These are phyloP conservation scores for Rhododendron kiyosumense DNA, from an alignment of 148 eudicot species.

Conservation along the genomic window DNA sequence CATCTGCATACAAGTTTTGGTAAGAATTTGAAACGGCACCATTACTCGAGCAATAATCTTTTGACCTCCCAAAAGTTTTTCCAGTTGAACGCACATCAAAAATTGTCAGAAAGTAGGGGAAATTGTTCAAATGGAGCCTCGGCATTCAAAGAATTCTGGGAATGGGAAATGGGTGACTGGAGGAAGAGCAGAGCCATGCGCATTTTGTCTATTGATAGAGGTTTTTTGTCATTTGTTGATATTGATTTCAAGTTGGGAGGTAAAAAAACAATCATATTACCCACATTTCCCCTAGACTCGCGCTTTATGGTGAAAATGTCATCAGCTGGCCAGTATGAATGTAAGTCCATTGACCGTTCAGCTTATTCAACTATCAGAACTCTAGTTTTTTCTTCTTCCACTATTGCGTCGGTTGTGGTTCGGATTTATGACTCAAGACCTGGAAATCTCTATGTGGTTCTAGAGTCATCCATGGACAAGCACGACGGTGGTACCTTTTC, in stretches of 20 bases:
- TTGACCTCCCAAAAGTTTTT: constrained; percentile 17
- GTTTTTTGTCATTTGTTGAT: constrained; percentile 73
- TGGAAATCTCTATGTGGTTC: constrained; percentile 40
- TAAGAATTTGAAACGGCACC: constrained; percentile 78
- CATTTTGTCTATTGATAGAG: constrained; percentile 79
- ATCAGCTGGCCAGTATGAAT: constrained; percentile 31
- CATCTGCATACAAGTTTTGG: constrained; percentile 81
- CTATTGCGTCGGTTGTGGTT: constrained; percentile 64
- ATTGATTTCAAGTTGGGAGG: constrained; percentile 49
- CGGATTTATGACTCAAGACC: constrained; percentile 61
- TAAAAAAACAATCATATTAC: constrained; percentile 53
- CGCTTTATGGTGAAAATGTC: constrained; percentile 48
- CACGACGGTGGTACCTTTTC: constrained; percentile 24
- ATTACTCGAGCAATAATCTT: constrained; percentile 30
- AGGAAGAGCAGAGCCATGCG: constrained; percentile 73
- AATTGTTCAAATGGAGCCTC: constrained; percentile 33
- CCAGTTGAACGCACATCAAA: constrained; percentile 52
- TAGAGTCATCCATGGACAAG: constrained; percentile 64
- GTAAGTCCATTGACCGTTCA: constrained; percentile 31
- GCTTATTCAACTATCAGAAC: constrained; percentile 55
- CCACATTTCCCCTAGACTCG: constrained; percentile 83
- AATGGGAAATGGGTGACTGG: constrained; percentile 99
- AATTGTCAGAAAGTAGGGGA: constrained; percentile 12
- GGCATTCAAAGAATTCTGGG: constrained; percentile 68
- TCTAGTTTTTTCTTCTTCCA: constrained; percentile 66